These are phyloP conservation scores for Theileria parva DNA, from an alignment of 169 alveolate genomes.

Conservation along the genomic window DNA sequence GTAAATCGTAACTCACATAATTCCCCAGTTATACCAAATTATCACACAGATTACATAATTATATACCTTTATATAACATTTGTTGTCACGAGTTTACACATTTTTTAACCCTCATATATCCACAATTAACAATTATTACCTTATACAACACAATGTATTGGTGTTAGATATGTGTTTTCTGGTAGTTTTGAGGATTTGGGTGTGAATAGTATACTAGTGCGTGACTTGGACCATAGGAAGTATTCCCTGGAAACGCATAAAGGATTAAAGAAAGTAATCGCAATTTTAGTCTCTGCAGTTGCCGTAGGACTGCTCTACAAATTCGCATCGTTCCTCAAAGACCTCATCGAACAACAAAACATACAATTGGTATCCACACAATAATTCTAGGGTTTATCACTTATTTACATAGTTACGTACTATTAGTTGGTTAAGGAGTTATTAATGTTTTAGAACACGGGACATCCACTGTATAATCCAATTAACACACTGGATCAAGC, in stretches of 20 bases:
- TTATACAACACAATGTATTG: background rate
- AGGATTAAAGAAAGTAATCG: slow-evolving; percentile 8
- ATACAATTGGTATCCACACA: slow-evolving; percentile 15
- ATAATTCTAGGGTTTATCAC: too few species aligned
- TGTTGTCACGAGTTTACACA: too few species aligned
- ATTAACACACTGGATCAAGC: too few species aligned
- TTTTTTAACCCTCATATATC: too few species aligned
- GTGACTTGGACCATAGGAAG: slow-evolving; percentile 33
- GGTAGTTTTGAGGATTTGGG: slow-evolving; percentile 26
- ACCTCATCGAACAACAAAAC: slow-evolving; percentile 31
- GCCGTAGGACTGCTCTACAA: slow-evolving; percentile 42
- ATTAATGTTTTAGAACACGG: background rate
- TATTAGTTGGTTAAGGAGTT: background rate
- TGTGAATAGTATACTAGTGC: slow-evolving; percentile 39
- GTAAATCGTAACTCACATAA: background rate
- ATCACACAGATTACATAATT: too few species aligned
- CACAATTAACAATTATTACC: too few species aligned
- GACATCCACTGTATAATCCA: background rate
- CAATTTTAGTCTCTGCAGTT: slow-evolving; percentile 33
- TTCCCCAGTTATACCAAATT: too few species aligned
- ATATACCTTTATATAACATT: too few species aligned
- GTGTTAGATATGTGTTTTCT: slow-evolving; percentile 45
- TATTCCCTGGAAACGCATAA: slow-evolving; percentile 18
- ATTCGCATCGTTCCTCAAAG: slow-evolving; percentile 11
- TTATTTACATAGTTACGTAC: too few species aligned